These are phyloP conservation scores for Penicillium bovifimosum DNA, from an alignment of 495 filamentous ascomycete genomes.

Conservation along the genomic window DNA sequence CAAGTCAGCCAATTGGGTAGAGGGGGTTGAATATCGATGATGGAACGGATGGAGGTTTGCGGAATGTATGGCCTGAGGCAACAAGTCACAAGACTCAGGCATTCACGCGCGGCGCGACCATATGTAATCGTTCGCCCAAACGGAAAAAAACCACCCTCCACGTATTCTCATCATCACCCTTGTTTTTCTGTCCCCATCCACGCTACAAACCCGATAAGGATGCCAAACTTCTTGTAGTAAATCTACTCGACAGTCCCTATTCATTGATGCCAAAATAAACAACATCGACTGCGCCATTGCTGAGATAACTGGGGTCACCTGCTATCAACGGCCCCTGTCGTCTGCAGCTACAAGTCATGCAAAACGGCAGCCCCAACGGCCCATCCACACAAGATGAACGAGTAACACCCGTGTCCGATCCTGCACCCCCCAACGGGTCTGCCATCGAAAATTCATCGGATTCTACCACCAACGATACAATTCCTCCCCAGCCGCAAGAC, in stretches of 20 bases:
- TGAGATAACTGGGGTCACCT: constrained; percentile 61
- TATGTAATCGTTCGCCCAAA: constrained; percentile 14
- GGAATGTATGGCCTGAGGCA: constrained; percentile 19
- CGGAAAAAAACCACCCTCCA: constrained; percentile 45
- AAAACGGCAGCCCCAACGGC: constrained; percentile 50
- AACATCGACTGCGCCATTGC: constrained; percentile 57
- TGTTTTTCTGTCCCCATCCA: constrained; percentile 35
- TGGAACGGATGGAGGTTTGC: constrained; percentile 37
- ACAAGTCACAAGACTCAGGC: constrained; percentile 7
- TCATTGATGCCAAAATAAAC: constrained; percentile 59
- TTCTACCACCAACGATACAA: constrained; percentile 25
- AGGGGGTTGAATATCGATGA: constrained; percentile 24
- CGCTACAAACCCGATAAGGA: constrained; percentile 47
- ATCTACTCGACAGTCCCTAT: constrained; percentile 48
- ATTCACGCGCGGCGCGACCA: constrained; percentile 30
- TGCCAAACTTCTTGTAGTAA: constrained; percentile 55
- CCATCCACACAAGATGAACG: constrained; percentile 43
- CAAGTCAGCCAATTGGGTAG: constrained; percentile 18
- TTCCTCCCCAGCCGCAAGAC: constrained; percentile 28
- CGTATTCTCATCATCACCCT: constrained; percentile 30
- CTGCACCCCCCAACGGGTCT: constrained; percentile 21
- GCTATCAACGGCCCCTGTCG: constrained; percentile 42
- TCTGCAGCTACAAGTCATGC: constrained; percentile 52
- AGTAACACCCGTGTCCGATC: constrained; percentile 35
- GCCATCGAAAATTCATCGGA: constrained; percentile 21